Evolutionary conservation across 495 filamentous ascomycete species (phyloP).

Genomic region (Aspergillus homomorphus): DNA sequence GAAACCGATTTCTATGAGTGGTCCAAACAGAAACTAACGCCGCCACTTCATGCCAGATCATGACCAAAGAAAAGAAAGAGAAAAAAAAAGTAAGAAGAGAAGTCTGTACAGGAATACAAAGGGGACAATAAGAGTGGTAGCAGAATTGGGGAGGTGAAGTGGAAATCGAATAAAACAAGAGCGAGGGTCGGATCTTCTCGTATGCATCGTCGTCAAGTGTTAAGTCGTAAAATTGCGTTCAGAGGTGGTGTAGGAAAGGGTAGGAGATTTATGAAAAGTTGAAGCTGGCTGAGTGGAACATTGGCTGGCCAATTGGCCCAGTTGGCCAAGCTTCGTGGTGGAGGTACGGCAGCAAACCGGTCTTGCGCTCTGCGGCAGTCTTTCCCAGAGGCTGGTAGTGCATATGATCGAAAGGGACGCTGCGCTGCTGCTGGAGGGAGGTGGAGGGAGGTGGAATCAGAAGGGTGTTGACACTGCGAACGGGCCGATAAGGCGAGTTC

Average conservation of each 20-base stretch:
- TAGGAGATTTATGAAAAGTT: slow-evolving; percentile 19
- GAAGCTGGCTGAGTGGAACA: slow-evolving; percentile 45
- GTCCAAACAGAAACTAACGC: slow-evolving; percentile 20
- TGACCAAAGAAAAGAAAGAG: slow-evolving; percentile 11
- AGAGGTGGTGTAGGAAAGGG: slow-evolving; percentile 18
- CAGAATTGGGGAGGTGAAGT: not conserved
- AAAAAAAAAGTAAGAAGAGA: no score
- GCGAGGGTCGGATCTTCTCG: slow-evolving; percentile 15
- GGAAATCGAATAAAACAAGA: slow-evolving; percentile 14
- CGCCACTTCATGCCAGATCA: slow-evolving; percentile 28
- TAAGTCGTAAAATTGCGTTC: slow-evolving; percentile 15
- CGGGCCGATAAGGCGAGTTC: slow-evolving; percentile 86
- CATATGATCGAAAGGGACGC: slow-evolving; percentile 74
- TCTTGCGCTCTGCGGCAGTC: slow-evolving; percentile 66
- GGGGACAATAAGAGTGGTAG: slow-evolving; percentile 2
- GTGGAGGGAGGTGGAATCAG: slow-evolving; percentile 82
- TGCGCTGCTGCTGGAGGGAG: slow-evolving; percentile 69
- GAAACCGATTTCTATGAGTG: slow-evolving; percentile 28
- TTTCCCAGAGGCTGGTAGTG: slow-evolving; percentile 91
- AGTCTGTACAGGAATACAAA: slow-evolving; percentile 31
- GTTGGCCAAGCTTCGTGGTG: slow-evolving; percentile 48
- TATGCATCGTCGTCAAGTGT: slow-evolving; percentile 25
- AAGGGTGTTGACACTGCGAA: slow-evolving; percentile 83
- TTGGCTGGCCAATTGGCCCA: slow-evolving; percentile 28
- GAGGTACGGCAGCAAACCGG: slow-evolving; percentile 78